phyloP scores from a whole-genome alignment of 2,329 filamentous ascomycete genomes.

The Cladophialophora immunda region DNA sequence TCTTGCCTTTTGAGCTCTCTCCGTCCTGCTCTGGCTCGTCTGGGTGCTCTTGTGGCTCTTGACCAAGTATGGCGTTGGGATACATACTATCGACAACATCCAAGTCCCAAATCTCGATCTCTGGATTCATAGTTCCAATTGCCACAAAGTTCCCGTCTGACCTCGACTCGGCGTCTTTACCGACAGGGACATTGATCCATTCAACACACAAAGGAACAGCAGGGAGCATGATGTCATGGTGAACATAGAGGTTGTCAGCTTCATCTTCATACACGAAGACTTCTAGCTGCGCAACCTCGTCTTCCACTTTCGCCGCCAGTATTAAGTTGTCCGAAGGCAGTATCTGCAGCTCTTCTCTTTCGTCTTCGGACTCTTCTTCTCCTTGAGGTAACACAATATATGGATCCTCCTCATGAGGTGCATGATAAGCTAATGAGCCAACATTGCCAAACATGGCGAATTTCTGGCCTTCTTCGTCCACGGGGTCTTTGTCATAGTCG shows the following conservation, averaged over 20 bases:
- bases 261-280: constrained; percentile 97
- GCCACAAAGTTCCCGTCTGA: constrained; percentile 89
- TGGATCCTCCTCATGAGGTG: constrained; percentile 92
- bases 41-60: constrained; percentile 64
- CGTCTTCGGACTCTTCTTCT: constrained; percentile 74
- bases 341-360: constrained; percentile 92
- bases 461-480: constrained; percentile 71
- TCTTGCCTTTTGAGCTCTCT: constrained; percentile 45
- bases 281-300: constrained; percentile 95
- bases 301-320: constrained; percentile 91
- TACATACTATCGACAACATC: constrained; percentile 98
- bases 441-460: constrained; percentile 96
- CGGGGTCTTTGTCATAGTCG: constrained; percentile 84
- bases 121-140: constrained; percentile 95
- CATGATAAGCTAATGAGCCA: constrained; percentile 91
- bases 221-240: constrained; percentile 99
- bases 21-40: constrained; percentile 53
- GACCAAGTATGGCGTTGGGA: constrained; percentile 92
- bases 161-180: constrained; percentile 71
- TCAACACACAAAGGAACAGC: constrained; percentile 95
- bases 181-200: constrained; percentile 93
- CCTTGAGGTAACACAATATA: constrained; percentile 88
- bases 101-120: constrained; percentile 98
- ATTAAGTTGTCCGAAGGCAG: constrained; percentile 92
- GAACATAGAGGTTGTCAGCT: constrained; percentile 96